These are phyloP conservation scores for Tremella mesenterica DNA, from an alignment of 768 basidiomycete genomes.

Conservation along the genomic window DNA sequence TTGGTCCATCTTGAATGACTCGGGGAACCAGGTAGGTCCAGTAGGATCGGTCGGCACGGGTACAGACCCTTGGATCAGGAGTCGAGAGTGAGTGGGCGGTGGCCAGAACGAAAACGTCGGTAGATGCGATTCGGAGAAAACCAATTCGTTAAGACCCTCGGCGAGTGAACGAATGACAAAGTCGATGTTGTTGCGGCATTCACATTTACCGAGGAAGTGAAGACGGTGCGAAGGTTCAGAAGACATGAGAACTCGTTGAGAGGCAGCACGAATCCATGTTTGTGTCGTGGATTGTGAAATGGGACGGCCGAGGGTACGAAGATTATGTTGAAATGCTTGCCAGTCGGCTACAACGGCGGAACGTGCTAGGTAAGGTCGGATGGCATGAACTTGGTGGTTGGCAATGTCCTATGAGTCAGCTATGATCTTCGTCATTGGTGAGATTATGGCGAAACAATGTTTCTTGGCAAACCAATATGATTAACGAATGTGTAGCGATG, in stretches of 20 bases:
- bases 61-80: conserved; percentile 10
- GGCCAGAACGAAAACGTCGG: conserved; percentile 23
- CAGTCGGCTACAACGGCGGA: conserved; percentile 72
- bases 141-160: conserved; percentile 49
- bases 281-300: conserved; percentile 48
- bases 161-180: conserved; percentile 24
- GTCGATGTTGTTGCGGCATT: conserved; percentile 11
- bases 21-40: conserved; percentile 37
- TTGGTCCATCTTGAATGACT: conserved; percentile 31
- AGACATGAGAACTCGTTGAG: conserved; percentile 9
- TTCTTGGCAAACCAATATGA: too few species aligned
- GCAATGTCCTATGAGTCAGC: conserved; percentile 67
- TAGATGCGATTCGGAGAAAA: conserved; percentile 55
- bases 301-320: conserved; percentile 19
- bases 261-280: conserved; percentile 58
- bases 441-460: too few species aligned
- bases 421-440: not conserved
- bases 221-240: conserved; percentile 34
- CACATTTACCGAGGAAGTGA: conserved; percentile 46
- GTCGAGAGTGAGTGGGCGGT: conserved; percentile 42
- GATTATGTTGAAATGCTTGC: conserved; percentile 59
- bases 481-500: too few species aligned
- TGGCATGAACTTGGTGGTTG: conserved; percentile 84
- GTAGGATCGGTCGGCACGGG: not conserved
- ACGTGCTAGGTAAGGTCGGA: conserved; percentile 81